Percentiles rank a stretch among this genome's conserved stretches.
phyloP scores from a whole-genome alignment of 495 filamentous ascomycete species.

The Trichocladium antarcticum region DNA sequence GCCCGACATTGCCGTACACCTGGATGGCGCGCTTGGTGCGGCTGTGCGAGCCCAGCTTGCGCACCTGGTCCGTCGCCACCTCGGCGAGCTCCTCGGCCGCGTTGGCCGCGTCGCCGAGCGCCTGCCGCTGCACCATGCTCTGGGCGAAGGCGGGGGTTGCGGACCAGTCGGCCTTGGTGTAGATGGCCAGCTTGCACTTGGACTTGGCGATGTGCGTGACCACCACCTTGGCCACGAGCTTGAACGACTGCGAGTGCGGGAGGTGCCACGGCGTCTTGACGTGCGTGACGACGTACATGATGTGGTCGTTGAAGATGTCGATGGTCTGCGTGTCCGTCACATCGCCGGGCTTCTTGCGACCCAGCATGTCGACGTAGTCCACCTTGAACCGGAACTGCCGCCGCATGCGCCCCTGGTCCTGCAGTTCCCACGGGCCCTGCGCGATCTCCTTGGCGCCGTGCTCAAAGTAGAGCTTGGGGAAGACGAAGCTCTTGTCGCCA shows the following conservation, averaged over 20 bases:
- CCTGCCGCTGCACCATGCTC: constrained; percentile 68
- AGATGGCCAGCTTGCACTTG: constrained; percentile 82
- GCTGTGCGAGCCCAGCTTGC: constrained; percentile 66
- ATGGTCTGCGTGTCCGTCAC: constrained; percentile 81
- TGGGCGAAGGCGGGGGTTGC: constrained; percentile 53
- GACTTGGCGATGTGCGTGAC: constrained; percentile 89
- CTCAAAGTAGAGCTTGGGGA: constrained; percentile 83
- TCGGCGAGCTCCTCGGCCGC: constrained; percentile 80
- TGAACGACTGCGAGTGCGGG: constrained; percentile 66
- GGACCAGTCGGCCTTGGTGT: constrained; percentile 77
- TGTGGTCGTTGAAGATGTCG: constrained; percentile 84
- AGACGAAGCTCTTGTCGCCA: constrained; percentile 87
- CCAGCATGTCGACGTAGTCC: constrained; percentile 52
- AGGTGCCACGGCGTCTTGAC: constrained; percentile 85
- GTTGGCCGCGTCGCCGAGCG: constrained; percentile 64
- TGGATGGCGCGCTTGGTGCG: constrained; percentile 82
- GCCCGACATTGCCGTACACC: constrained; percentile 79
- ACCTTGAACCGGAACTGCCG: constrained; percentile 75
- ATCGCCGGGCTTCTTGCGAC: constrained; percentile 46
- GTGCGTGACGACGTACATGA: constrained; percentile 90
- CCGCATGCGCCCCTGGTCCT: constrained; percentile 56
- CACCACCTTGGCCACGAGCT: constrained; percentile 79
- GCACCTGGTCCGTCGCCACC: constrained; percentile 76
- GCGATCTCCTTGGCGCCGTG: constrained; percentile 65
- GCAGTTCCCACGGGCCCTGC: constrained; percentile 74